Percentiles rank a stretch among this genome's conserved stretches.
Conservation (phyloP, 1,284 basidiomycete genomes). For the Rhodotorula sp. region DNA sequence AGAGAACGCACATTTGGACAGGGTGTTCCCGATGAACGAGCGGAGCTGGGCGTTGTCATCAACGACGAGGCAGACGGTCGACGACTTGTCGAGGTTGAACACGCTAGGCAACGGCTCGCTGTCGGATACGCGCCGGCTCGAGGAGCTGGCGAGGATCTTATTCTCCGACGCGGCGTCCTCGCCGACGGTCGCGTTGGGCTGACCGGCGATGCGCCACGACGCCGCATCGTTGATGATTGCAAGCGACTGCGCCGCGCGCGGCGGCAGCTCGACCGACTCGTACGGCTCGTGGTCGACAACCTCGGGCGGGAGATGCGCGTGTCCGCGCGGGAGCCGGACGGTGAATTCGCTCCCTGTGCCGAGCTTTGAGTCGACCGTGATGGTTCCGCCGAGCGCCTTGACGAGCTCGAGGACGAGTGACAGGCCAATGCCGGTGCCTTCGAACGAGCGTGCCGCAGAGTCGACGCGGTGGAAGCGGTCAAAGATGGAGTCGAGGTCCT, state of each 20-base stretch:
- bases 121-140: constrained; percentile 4
- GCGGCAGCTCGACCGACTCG: constrained; percentile 10
- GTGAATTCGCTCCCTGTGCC: constrained; percentile 39
- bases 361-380: constrained; percentile 49
- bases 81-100: constrained; percentile 24
- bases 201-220: constrained; percentile 15
- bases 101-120: not conserved
- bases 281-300: constrained; percentile 20
- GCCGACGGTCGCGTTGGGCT: not conserved
- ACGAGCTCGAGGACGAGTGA: constrained; percentile 50
- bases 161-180: not conserved
- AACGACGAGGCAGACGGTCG: constrained; percentile 26
- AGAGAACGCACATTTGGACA: constrained; percentile 27
- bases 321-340: constrained; percentile 27
- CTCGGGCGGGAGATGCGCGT: constrained; percentile 35
- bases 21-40: constrained; percentile 39
- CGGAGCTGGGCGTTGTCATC: constrained; percentile 32
- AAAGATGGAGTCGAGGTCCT: constrained; percentile 46
- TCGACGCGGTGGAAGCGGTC: constrained; percentile 53
- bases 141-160: not conserved
- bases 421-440: constrained; percentile 53
- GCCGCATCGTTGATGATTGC: constrained; percentile 35
- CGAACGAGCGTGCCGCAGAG: constrained; percentile 47
- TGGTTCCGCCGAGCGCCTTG: constrained; percentile 53
- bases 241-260: constrained; percentile 16